Evolutionary conservation across 2,329 filamentous ascomycete genomes (phyloP).

Genomic region (Amauroascus niger): DNA sequence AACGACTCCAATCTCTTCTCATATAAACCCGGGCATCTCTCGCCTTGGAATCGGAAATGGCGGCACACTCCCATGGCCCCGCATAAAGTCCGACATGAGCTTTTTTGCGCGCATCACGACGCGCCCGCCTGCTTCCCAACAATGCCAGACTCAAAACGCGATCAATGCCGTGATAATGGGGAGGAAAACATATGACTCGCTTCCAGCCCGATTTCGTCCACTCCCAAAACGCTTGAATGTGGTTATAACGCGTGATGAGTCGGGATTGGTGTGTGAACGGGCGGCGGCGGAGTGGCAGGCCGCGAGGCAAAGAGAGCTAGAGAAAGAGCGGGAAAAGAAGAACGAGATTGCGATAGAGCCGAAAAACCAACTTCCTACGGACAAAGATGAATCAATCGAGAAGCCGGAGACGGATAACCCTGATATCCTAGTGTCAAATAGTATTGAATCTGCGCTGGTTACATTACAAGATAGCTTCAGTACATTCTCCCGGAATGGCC

Average conservation of each 20-base stretch:
- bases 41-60: conserved; percentile 77
- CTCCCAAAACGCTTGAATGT: conserved; percentile 73
- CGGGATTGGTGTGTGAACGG: conserved; percentile 24
- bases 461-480: conserved; percentile 26
- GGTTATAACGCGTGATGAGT: conserved; percentile 54
- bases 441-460: conserved; percentile 50
- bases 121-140: conserved; percentile 36
- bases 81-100: conserved; percentile 80
- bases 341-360: neutral
- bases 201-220: conserved; percentile 68
- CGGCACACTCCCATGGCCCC: conserved; percentile 78
- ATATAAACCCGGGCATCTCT: conserved; percentile 35
- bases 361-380: conserved; percentile 5
- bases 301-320: conserved; percentile 23
- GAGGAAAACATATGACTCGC: conserved; percentile 90
- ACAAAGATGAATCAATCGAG: conserved; percentile 4
- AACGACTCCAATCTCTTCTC: conserved; percentile 52
- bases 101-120: conserved; percentile 91
- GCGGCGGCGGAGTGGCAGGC: conserved; percentile 30
- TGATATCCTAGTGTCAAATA: conserved; percentile 45
- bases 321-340: conserved; percentile 19
- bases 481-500: conserved; percentile 2
- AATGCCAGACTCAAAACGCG: conserved; percentile 1
- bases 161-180: conserved; percentile 88
- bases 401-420: conserved; percentile 21